Base-by-base conservation (phyloP, 805 yeast species). In the Nakazawaea wickerhamii region DNA sequence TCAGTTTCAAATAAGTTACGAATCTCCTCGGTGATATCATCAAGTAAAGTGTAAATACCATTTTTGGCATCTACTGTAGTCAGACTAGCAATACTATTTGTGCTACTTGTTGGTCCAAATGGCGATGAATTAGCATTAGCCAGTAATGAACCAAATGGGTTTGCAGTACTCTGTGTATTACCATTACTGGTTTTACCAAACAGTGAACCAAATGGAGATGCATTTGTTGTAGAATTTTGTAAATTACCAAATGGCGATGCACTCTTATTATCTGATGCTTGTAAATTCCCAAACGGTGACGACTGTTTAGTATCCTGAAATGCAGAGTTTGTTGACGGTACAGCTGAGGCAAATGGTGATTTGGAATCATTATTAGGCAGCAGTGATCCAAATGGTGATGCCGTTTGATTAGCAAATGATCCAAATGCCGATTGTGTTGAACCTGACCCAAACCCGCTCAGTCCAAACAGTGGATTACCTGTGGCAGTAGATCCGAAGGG, bases 1-100 rank as follows among this genome's bases (percentile, higher is more conserved):
- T 54, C 50, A 1, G 74, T 65, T 47, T 67, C 55, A 55, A 84
- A 87, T 18, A 71, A 70, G 5, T 60, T 64, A 8, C 65, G 37
- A 0, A 78, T 66, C 3, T 53, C 61, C 4, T 70, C 72, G 37
- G 73, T 61, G 3, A 79, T 50, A 3, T 71, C 75, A 0, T 61
- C 65, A 4, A 60, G 51, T 2, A 51, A 38, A 50, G 60, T 44
- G 45, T 37, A 45, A 17, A 54, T 54, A 25, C 13, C 27, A 25
- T 25, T 25, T 13, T 25, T 25, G 27, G 27, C 13, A 13, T 2
- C 3, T 13, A n/a, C n/a, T n/a, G n/a, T n/a, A 13, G 27, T 25
- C 27, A 25, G 27, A 25, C 27, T 25, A 13, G 13, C 3, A 13
- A 10, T 13, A 3, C 13, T 25, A n/a, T 14, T 9, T 14, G 33